These are phyloP conservation scores for Phytophthora tubulina DNA, from an alignment of 352 stramenopile species.

Conservation along the genomic window DNA sequence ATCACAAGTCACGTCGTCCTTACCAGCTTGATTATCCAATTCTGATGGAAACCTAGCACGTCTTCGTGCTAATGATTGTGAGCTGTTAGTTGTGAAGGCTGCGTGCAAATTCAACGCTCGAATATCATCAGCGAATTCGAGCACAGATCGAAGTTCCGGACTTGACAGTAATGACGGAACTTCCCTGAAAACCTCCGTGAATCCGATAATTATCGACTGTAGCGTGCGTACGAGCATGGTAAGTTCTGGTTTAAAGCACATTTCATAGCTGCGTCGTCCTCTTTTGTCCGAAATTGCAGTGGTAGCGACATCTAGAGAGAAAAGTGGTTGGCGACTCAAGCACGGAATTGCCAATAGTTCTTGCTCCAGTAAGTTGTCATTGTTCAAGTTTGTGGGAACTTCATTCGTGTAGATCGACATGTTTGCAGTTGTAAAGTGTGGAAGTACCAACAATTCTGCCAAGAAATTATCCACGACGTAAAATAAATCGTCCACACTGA, in stretches of 20 bases:
- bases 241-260: slow-evolving; percentile 53
- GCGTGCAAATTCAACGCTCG: slow-evolving; percentile 40
- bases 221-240: slow-evolving; percentile 38
- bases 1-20: neutral
- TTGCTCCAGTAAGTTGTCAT: slow-evolving; percentile 10
- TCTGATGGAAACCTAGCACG: too few species aligned
- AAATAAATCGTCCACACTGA: slow-evolving; percentile 42
- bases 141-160: slow-evolving; percentile 50
- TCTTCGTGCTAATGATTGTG: neutral
- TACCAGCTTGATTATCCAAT: neutral
- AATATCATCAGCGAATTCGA: slow-evolving; percentile 65
- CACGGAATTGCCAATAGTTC: slow-evolving; percentile 36
- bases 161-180: slow-evolving; percentile 52
- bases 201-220: slow-evolving; percentile 41
- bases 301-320: slow-evolving; percentile 19
- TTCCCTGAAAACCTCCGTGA: slow-evolving; percentile 51
- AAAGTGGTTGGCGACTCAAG: slow-evolving; percentile 26
- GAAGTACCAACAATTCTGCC: slow-evolving; percentile 35
- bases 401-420: too few species aligned
- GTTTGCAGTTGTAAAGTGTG: slow-evolving; percentile 17
- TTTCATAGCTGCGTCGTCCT: slow-evolving; percentile 26
- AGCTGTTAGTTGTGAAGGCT: neutral
- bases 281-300: slow-evolving; percentile 14
- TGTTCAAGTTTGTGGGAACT: neutral
- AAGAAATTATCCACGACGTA: slow-evolving; percentile 32